These are phyloP conservation scores for Inga oerstediana DNA, from an alignment of 306 rosid genomes.

Conservation along the genomic window DNA sequence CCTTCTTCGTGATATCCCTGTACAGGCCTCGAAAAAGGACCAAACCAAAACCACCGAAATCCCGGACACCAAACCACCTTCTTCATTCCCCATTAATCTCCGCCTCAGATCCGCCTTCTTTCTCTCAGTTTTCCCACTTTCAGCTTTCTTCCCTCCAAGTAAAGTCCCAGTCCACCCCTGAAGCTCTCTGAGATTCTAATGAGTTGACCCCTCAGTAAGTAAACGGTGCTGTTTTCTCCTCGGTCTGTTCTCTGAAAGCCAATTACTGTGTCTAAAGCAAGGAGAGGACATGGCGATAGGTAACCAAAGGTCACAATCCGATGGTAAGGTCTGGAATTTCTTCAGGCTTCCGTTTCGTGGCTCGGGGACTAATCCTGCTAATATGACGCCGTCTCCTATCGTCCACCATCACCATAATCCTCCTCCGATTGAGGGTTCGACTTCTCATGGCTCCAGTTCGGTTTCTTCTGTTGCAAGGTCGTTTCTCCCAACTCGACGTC, in stretches of 20 bases:
- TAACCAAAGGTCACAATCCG: conserved; percentile 72
- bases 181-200: background rate
- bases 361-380: conserved; percentile 39
- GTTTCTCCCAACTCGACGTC: conserved; percentile 87
- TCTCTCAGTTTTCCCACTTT: background rate
- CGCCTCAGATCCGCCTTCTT: background rate
- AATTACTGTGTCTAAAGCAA: background rate
- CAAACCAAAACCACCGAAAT: background rate
- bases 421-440: conserved; percentile 56
- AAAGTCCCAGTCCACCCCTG: background rate
- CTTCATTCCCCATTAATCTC: background rate
- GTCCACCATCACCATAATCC: conserved; percentile 41
- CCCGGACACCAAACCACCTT: conserved; percentile 8
- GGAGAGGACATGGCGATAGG: conserved; percentile 62
- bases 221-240: background rate
- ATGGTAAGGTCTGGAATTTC: conserved; percentile 89
- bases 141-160: background rate
- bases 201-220: background rate
- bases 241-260: background rate
- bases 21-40: background rate
- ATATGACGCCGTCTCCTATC: conserved; percentile 46
- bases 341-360: conserved; percentile 79
- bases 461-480: conserved; percentile 95
- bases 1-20: background rate
- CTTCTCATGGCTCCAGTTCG: conserved; percentile 54